Percentiles rank a stretch among this genome's conserved stretches.
These are phyloP conservation scores for Rhazya stricta DNA, from an alignment of 257 asterid species.

Conservation along the genomic window DNA sequence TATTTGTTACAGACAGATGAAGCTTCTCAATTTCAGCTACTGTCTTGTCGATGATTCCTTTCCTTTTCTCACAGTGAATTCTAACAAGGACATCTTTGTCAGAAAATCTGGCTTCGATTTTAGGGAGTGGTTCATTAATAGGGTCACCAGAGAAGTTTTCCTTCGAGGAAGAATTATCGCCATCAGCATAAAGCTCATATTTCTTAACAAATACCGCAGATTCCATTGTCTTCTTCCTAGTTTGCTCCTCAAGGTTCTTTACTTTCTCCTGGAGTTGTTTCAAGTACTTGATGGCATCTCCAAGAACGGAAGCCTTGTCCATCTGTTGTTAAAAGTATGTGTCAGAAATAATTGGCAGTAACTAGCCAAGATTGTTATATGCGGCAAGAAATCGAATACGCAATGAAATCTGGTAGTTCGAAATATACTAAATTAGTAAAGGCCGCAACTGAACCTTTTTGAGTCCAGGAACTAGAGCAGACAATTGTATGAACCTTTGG, in stretches of 20 bases:
- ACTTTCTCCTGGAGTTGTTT: conserved; percentile 21
- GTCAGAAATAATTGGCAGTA: not conserved
- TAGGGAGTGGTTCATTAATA: conserved; percentile 24
- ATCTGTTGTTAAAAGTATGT: conserved; percentile 4
- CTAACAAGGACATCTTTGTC: conserved; percentile 29
- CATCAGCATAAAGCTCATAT: conserved; percentile 8
- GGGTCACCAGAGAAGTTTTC: conserved; percentile 7
- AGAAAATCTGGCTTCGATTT: conserved; percentile 36
- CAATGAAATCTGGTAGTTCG: not conserved
- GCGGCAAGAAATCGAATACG: not conserved
- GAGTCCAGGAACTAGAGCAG: conserved; percentile 81
- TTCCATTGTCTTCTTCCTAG: conserved; percentile 10
- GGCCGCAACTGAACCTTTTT: conserved; percentile 50
- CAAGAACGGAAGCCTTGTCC: conserved; percentile 23
- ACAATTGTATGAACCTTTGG: conserved; percentile 73
- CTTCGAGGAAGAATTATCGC: not conserved
- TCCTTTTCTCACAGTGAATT: conserved; percentile 38
- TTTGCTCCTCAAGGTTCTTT: conserved; percentile 23
- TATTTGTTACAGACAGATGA: conserved; percentile 26
- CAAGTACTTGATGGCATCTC: conserved; percentile 20
- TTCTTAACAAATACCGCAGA: conserved; percentile 13
- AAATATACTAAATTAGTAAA: not conserved
- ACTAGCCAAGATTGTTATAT: no score
- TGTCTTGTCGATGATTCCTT: conserved; percentile 30
- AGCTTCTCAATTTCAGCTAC: conserved; percentile 39